These are phyloP conservation scores for Tetracentron sinense DNA, from an alignment of 164 flowering plant genomes.

Conservation along the genomic window DNA sequence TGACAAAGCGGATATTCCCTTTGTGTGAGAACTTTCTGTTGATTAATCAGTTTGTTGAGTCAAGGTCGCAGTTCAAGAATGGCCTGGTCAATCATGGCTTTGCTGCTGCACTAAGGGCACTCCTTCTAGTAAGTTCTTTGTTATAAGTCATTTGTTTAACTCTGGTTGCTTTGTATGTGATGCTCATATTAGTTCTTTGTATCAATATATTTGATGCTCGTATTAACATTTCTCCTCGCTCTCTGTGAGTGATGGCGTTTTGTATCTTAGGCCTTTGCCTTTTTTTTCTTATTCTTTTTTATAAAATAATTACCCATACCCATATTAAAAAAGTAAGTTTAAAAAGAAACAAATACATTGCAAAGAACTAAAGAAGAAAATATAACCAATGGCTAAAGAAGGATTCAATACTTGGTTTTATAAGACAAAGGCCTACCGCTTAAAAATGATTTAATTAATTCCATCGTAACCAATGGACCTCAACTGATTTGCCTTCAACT, in stretches of 20 bases:
- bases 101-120: conserved; percentile 88
- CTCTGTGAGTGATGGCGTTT: no score
- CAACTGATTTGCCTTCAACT: no score
- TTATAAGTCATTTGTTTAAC: conserved; percentile 4
- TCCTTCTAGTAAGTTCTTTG: conserved; percentile 68
- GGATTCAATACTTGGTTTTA: no score
- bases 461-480: no score
- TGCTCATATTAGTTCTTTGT: conserved; percentile 1
- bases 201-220: background rate
- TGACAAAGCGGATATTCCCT: conserved; percentile 79
- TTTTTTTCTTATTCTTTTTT: no score
- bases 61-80: conserved; percentile 87
- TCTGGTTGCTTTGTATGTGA: background rate
- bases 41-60: conserved; percentile 86
- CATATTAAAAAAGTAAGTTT: background rate
- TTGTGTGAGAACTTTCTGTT: conserved; percentile 77
- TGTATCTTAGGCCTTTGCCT: no score
- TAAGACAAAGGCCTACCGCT: no score
- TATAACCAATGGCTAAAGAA: no score
- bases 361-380: no score
- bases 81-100: conserved; percentile 99
- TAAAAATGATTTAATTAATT: no score
- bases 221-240: no score
- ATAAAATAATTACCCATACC: no score
- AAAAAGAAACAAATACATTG: background rate